Evolutionary conservation across 371 early-diverging fungal species (phyloP).

Genomic region (Mortierella sp.): DNA sequence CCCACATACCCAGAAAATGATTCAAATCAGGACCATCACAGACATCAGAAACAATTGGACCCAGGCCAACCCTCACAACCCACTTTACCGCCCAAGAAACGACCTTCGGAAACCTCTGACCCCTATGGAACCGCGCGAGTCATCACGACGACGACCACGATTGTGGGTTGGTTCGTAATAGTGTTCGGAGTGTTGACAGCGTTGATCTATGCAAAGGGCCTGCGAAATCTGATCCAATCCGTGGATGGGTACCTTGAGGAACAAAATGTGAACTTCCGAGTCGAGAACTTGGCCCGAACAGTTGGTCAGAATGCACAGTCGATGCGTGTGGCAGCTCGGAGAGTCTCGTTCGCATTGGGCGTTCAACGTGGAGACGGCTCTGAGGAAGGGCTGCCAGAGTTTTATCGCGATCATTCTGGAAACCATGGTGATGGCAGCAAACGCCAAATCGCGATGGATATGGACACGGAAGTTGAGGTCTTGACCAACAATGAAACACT

Average conservation of each 20-base stretch:
- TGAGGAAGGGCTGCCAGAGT: constrained; percentile 29
- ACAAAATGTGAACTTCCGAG: constrained; percentile 26
- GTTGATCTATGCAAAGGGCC: constrained; percentile 25
- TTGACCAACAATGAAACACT: background rate
- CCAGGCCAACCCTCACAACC: background rate
- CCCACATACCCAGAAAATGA: background rate
- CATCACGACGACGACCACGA: constrained; percentile 34
- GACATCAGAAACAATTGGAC: background rate
- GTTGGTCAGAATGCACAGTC: constrained; percentile 6
- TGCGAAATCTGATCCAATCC: constrained; percentile 18
- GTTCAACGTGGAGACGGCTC: background rate
- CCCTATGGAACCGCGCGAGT: constrained; percentile 12
- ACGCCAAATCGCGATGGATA: no score
- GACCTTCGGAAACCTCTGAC: constrained; percentile 2
- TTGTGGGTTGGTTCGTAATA: constrained; percentile 48
- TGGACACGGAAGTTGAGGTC: background rate
- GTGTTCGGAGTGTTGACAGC: constrained; percentile 21
- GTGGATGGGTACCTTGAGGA: constrained; percentile 36
- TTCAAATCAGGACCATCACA: no score
- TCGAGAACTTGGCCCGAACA: constrained; percentile 17
- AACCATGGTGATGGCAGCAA: no score
- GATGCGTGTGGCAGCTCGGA: background rate
- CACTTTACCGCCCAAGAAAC: background rate
- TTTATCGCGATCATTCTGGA: background rate
- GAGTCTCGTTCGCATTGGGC: background rate